These are phyloP conservation scores for Vitis hybrid DNA, from an alignment of 177 flowering plant genomes.

Conservation along the genomic window DNA sequence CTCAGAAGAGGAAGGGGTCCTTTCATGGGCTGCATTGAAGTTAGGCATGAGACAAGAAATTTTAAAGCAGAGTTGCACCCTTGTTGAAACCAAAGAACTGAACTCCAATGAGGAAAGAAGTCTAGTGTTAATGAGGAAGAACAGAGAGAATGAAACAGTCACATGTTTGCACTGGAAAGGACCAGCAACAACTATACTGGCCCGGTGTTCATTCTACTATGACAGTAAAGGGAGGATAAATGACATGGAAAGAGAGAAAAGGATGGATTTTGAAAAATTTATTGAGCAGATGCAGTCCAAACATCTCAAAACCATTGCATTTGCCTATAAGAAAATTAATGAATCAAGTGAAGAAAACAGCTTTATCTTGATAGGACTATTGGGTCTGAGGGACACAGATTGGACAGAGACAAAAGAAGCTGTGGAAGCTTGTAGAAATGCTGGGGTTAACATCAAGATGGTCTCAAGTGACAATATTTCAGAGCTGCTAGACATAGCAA, in stretches of 20 bases:
- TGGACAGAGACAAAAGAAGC: neutral
- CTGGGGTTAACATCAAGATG: neutral
- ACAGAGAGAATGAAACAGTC: neutral
- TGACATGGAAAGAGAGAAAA: slow-evolving; percentile 3
- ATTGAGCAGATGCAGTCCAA: slow-evolving; percentile 10
- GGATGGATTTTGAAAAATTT: neutral
- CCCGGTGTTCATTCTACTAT: slow-evolving; percentile 14
- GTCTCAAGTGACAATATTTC: slow-evolving; percentile 4
- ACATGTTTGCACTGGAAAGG: slow-evolving; percentile 12
- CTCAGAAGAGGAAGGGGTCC: neutral
- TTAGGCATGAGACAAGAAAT: neutral
- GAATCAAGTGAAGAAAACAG: neutral
- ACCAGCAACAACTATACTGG: slow-evolving; percentile 8
- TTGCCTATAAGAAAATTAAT: slow-evolving; percentile 8
- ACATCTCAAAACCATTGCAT: slow-evolving; percentile 15
- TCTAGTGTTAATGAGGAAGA: slow-evolving; percentile 14
- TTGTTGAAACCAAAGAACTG: neutral
- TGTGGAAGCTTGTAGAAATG: neutral
- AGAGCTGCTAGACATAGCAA: neutral
- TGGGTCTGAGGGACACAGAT: slow-evolving; percentile 7
- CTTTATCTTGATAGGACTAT: slow-evolving; percentile 15
- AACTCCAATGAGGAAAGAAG: neutral
- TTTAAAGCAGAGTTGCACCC: slow-evolving; percentile 3
- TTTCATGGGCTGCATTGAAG: slow-evolving; percentile 13
- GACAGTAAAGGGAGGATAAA: slow-evolving; percentile 8